Percentiles rank a stretch among this genome's conserved stretches.
Conservation (phyloP, 176 grass and related monocot species). For the Phyllostachys edulis region DNA sequence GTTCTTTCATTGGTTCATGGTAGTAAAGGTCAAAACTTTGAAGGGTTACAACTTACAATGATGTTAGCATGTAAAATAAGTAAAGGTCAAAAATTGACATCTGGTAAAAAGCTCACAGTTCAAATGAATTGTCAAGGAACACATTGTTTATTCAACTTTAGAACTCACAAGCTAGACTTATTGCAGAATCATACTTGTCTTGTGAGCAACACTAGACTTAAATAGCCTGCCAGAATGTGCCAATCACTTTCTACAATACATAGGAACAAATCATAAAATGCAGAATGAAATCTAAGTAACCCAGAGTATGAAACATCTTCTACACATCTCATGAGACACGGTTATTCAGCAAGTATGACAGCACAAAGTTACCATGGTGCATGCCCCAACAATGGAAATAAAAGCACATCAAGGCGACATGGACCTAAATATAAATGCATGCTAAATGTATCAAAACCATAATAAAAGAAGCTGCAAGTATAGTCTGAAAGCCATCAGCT, state of each 20-base stretch:
- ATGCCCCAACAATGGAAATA: not conserved
- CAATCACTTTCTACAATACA: no score
- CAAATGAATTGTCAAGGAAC: not conserved
- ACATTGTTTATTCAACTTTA: not conserved
- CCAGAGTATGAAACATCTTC: no score
- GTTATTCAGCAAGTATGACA: not conserved
- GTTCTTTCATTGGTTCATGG: not conserved
- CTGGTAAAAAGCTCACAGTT: not conserved
- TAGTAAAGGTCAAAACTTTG: not conserved
- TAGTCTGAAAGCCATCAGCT: not conserved
- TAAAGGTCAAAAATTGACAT: not conserved
- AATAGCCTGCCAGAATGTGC: no score
- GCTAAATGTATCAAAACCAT: not conserved
- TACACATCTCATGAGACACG: not conserved
- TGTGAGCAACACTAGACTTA: no score
- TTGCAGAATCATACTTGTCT: no score
- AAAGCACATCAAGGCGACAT: not conserved
- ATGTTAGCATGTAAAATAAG: not conserved
- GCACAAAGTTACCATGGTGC: not conserved
- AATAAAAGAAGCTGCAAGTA: not conserved
- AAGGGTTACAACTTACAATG: not conserved
- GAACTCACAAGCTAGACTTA: no score
- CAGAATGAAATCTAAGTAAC: no score
- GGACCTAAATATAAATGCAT: not conserved
- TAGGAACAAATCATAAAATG: no score